A percentile compares a stretch with the other conserved stretches of the same genome.
Evolutionary conservation across 768 basidiomycete species (phyloP).

Genomic region (Rossbeevera mucosa): DNA sequence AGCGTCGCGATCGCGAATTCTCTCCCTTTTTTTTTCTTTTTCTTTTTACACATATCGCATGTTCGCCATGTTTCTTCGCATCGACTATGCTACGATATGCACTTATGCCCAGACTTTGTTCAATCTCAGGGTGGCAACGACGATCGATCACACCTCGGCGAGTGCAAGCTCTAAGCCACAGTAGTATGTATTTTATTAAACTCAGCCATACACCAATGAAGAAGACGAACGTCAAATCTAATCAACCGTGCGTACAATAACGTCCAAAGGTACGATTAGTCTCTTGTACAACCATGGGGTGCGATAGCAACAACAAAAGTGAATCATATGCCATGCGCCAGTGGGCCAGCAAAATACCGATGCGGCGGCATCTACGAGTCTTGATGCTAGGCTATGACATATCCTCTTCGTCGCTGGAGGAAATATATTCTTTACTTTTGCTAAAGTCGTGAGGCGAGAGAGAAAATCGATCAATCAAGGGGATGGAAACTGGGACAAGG

Average conservation of each 20-base stretch:
- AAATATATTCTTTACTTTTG: conserved; percentile 85
- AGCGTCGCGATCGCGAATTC: conserved; percentile 3
- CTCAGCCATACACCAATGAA: background rate
- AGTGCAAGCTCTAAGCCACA: too few relatives aligned
- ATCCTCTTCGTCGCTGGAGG: conserved; percentile 79
- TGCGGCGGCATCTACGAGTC: background rate
- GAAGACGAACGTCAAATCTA: too few relatives aligned
- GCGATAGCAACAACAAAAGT: background rate
- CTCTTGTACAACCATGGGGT: background rate
- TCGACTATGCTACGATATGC: conserved; percentile 23
- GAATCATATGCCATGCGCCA: background rate
- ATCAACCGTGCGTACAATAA: background rate
- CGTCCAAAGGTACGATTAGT: background rate
- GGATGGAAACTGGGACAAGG: background rate
- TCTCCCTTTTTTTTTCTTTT: background rate
- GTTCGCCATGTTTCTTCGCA: background rate
- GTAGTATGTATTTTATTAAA: too few relatives aligned
- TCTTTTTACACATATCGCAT: conserved; percentile 11
- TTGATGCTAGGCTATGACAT: conserved; percentile 33
- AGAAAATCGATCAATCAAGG: background rate
- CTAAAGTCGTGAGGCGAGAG: conserved; percentile 35
- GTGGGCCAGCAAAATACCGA: background rate
- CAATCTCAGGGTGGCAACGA: too few relatives aligned
- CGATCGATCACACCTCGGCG: too few relatives aligned
- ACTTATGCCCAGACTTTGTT: background rate